These are phyloP conservation scores for Penicillium sclerotiorum DNA, from an alignment of 2,329 filamentous ascomycete genomes.

Conservation along the genomic window DNA sequence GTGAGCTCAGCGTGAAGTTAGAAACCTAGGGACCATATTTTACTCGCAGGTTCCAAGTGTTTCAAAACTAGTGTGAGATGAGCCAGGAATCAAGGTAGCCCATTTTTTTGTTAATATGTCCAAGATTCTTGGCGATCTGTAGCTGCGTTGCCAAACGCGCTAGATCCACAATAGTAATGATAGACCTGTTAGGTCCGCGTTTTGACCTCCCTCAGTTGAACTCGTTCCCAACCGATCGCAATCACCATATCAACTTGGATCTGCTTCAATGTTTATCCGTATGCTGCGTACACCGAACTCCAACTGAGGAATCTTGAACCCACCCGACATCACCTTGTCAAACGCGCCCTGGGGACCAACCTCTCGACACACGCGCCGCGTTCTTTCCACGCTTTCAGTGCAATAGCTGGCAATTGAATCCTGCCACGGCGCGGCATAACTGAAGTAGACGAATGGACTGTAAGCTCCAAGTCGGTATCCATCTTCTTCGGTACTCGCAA, in stretches of 20 bases:
- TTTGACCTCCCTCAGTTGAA: no score
- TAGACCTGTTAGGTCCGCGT: no score
- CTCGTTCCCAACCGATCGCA: no score
- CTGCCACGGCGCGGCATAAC: slow-evolving; percentile 15
- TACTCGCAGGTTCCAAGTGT: no score
- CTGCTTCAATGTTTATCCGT: not conserved
- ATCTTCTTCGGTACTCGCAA: not conserved
- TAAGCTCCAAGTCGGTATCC: not conserved
- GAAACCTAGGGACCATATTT: no score
- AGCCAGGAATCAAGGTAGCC: no score
- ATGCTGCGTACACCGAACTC: not conserved
- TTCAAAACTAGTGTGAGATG: no score
- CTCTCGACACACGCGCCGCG: slow-evolving; percentile 9
- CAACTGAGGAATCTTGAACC: slow-evolving; percentile 3
- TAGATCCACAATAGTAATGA: no score
- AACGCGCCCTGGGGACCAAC: slow-evolving; percentile 25
- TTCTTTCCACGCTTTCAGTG: slow-evolving; percentile 7
- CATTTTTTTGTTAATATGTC: no score
- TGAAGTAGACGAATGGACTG: not conserved
- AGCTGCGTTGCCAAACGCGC: no score
- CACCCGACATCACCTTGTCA: slow-evolving; percentile 15
- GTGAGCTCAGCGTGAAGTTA: no score
- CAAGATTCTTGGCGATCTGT: no score
- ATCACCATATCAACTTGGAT: not conserved
- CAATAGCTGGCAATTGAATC: slow-evolving; percentile 25